Percentiles rank a stretch among this genome's conserved stretches.
phyloP scores from a whole-genome alignment of 139 green algal species.

The Chloropicon primus region DNA sequence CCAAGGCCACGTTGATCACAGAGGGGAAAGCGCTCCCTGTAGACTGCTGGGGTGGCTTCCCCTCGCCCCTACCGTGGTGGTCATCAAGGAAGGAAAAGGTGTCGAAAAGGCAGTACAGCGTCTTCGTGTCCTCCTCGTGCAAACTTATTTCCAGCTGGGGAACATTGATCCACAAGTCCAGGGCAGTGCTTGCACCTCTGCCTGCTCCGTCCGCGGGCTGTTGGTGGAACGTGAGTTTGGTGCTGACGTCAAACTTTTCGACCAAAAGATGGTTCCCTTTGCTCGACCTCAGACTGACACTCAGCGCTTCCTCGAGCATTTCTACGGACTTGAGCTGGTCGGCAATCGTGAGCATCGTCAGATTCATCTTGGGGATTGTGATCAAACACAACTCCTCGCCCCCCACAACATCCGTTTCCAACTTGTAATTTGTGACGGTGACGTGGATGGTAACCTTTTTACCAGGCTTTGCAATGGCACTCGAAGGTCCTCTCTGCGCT shows the following conservation, averaged over 20 bases:
- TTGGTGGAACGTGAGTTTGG: neutral
- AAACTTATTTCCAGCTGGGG: neutral
- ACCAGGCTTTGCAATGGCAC: neutral
- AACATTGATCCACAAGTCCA: neutral
- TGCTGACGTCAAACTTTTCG: neutral
- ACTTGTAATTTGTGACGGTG: neutral
- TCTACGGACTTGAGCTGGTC: neutral
- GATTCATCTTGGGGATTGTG: neutral
- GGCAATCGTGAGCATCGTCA: neutral
- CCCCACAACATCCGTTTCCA: neutral
- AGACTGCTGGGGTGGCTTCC: neutral
- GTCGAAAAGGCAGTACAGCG: neutral
- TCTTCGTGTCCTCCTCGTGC: neutral
- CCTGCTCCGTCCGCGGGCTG: too few species aligned
- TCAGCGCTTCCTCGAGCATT: neutral
- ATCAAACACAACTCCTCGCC: neutral
- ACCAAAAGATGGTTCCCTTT: neutral
- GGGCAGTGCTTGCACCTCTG: neutral
- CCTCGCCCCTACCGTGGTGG: neutral
- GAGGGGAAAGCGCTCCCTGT: neutral
- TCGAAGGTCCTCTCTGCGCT: neutral
- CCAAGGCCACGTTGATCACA: neutral
- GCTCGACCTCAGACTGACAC: neutral
- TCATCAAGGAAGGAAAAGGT: too few species aligned
- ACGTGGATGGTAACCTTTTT: neutral